Conservation (phyloP, 768 basidiomycete genomes). For the Suillus ampliporus region DNA sequence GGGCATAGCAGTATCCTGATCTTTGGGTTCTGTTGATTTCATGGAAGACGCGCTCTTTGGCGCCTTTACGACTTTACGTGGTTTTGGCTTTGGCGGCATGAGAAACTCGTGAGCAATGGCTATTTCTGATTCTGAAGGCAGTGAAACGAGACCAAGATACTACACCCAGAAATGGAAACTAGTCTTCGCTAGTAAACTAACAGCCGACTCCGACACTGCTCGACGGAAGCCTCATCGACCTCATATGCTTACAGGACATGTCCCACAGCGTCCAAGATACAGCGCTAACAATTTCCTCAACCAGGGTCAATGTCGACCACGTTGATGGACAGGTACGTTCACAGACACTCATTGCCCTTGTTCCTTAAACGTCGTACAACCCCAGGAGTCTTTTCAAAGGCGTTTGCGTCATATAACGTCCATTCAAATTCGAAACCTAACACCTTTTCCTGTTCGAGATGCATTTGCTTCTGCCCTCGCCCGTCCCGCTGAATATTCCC, state of each 20-base stretch:
- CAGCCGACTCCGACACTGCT: constrained; percentile 9
- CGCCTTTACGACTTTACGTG: constrained; percentile 36
- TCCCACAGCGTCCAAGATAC: constrained; percentile 23
- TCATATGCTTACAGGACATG: constrained; percentile 22
- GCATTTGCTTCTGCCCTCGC: constrained; percentile 71
- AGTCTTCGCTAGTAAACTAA: neutral
- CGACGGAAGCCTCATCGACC: neutral
- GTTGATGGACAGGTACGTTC: neutral
- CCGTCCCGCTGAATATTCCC: constrained; percentile 66
- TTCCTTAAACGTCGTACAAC: constrained; percentile 1
- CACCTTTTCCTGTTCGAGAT: constrained; percentile 85
- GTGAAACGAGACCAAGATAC: constrained; percentile 5
- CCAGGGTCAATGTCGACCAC: constrained; percentile 8
- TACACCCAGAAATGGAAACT: neutral
- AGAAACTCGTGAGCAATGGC: neutral
- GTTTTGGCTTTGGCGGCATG: constrained; percentile 53
- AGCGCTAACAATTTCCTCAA: constrained; percentile 13
- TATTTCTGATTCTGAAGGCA: constrained; percentile 1
- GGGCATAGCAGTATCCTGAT: constrained; percentile 50
- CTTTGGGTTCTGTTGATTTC: constrained; percentile 34
- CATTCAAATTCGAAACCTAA: constrained; percentile 79
- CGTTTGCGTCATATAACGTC: constrained; percentile 76
- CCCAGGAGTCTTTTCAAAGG: constrained; percentile 51
- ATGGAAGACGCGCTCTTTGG: constrained; percentile 24
- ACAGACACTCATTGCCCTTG: neutral